Percentiles rank a stretch among this genome's conserved stretches.
Evolutionary conservation across 768 basidiomycete genomes (phyloP).

Genomic region (Rossbeevera mucosa): DNA sequence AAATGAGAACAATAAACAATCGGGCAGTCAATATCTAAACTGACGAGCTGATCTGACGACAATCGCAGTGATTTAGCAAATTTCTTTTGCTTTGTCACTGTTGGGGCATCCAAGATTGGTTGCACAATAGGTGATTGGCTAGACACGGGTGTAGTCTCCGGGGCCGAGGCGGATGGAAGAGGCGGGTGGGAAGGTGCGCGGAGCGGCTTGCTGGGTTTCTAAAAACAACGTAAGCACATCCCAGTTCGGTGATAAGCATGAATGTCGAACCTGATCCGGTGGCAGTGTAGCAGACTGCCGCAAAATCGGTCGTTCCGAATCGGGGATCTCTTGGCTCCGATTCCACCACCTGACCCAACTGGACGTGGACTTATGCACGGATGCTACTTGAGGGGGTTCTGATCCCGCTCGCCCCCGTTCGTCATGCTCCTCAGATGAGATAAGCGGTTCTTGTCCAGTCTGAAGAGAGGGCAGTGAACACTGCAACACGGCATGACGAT

Average conservation of each 20-base stretch:
- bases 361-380: slow-evolving; percentile 42
- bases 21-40: slow-evolving; percentile 18
- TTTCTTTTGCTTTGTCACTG: slow-evolving; percentile 37
- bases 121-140: slow-evolving; percentile 21
- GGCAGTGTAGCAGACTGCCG: slow-evolving; percentile 25
- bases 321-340: slow-evolving; percentile 43
- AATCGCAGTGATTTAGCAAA: slow-evolving; percentile 91
- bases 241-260: not conserved
- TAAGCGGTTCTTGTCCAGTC: slow-evolving; percentile 28
- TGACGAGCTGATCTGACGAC: slow-evolving; percentile 90
- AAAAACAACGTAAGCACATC: slow-evolving; percentile 2
- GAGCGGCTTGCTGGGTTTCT: slow-evolving; percentile 11
- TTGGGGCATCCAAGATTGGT: slow-evolving; percentile 22
- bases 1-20: not conserved
- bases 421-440: slow-evolving; percentile 18
- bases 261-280: slow-evolving; percentile 17
- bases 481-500: slow-evolving; percentile 16
- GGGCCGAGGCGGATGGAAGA: slow-evolving; percentile 38
- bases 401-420: slow-evolving; percentile 34
- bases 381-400: slow-evolving; percentile 35
- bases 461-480: slow-evolving; percentile 3
- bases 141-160: slow-evolving; percentile 41
- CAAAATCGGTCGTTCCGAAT: slow-evolving; percentile 19
- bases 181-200: slow-evolving; percentile 2
- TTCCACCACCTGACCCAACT: slow-evolving; percentile 90